Evolutionary conservation across 208 protist species (phyloP).

Genomic region (Crithidia bombi): DNA sequence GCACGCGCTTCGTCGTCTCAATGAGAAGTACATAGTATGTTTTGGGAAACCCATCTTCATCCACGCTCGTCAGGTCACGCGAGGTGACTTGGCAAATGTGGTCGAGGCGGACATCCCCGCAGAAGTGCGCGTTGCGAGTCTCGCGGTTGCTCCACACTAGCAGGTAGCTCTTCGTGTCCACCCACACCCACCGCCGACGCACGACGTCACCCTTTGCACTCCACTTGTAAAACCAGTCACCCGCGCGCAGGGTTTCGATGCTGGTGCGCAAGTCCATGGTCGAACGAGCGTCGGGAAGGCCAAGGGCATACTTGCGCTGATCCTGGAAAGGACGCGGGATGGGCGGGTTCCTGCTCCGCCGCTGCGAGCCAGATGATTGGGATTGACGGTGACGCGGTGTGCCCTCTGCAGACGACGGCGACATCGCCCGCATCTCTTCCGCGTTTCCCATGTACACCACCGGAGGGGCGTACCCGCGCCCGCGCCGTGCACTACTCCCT

Average conservation of each 20-base stretch:
- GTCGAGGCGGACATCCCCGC: slow-evolving; percentile 63
- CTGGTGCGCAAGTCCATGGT: slow-evolving; percentile 75
- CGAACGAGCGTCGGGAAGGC: slow-evolving; percentile 51
- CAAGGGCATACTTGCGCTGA: slow-evolving; percentile 28
- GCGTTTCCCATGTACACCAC: slow-evolving; percentile 26
- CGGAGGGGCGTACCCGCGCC: slow-evolving; percentile 24
- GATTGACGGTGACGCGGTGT: slow-evolving; percentile 1
- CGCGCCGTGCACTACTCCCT: not conserved
- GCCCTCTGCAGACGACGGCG: slow-evolving; percentile 20
- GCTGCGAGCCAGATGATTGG: not conserved
- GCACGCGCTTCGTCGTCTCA: slow-evolving; percentile 59
- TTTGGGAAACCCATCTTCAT: slow-evolving; percentile 52
- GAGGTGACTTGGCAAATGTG: slow-evolving; percentile 64
- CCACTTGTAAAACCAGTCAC: slow-evolving; percentile 92
- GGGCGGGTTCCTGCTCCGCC: slow-evolving; percentile 11
- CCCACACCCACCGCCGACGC: slow-evolving; percentile 77
- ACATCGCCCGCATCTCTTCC: slow-evolving; percentile 3
- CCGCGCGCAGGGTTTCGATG: slow-evolving; percentile 58
- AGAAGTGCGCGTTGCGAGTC: slow-evolving; percentile 63
- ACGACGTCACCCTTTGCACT: slow-evolving; percentile 45
- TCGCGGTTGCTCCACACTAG: slow-evolving; percentile 77
- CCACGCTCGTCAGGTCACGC: slow-evolving; percentile 50
- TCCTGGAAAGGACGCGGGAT: not conserved
- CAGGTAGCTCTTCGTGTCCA: slow-evolving; percentile 75
- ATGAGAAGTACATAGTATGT: slow-evolving; percentile 81